Conservation (phyloP, 2,329 filamentous ascomycete species). For the Grosmannia penicillata region DNA sequence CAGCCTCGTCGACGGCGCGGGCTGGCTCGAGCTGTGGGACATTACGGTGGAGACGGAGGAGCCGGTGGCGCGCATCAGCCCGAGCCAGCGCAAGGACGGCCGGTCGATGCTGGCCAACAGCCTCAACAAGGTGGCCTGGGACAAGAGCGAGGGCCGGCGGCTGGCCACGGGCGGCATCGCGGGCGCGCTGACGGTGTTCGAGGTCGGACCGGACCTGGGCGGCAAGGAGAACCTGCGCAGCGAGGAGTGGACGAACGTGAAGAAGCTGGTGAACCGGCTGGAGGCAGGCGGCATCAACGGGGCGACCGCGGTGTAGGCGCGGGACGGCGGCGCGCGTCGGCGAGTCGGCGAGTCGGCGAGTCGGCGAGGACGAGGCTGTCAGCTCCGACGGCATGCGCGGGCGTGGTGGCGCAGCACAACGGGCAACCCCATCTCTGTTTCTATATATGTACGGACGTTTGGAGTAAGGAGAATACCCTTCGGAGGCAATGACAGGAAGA, state of each 20-base stretch:
- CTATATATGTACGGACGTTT: too few species aligned
- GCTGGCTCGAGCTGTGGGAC: constrained; percentile 89
- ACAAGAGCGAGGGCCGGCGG: constrained; percentile 72
- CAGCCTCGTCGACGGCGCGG: constrained; percentile 83
- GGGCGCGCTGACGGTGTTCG: constrained; percentile 80
- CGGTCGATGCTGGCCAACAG: constrained; percentile 64
- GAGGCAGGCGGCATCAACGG: constrained; percentile 44
- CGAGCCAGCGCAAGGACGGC: constrained; percentile 49
- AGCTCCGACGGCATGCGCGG: too few species aligned
- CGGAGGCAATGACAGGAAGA: too few species aligned
- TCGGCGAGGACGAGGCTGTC: too few species aligned
- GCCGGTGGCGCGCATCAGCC: constrained; percentile 66
- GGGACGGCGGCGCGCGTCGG: too few species aligned
- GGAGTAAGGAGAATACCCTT: too few species aligned
- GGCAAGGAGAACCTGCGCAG: constrained; percentile 70
- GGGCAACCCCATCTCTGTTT: too few species aligned
- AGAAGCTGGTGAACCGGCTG: constrained; percentile 68
- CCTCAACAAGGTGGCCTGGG: constrained; percentile 90
- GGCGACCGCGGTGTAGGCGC: constrained; percentile 16
- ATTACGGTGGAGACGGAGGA: constrained; percentile 86
- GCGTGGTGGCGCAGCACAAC: too few species aligned
- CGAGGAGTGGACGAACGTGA: constrained; percentile 88
- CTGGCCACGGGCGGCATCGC: constrained; percentile 87
- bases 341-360: too few species aligned
- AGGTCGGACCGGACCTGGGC: constrained; percentile 69